Percentiles rank a stretch among this genome's conserved stretches.
phyloP scores from a whole-genome alignment of 140 eudicot species.

The Cichorium intybus region DNA sequence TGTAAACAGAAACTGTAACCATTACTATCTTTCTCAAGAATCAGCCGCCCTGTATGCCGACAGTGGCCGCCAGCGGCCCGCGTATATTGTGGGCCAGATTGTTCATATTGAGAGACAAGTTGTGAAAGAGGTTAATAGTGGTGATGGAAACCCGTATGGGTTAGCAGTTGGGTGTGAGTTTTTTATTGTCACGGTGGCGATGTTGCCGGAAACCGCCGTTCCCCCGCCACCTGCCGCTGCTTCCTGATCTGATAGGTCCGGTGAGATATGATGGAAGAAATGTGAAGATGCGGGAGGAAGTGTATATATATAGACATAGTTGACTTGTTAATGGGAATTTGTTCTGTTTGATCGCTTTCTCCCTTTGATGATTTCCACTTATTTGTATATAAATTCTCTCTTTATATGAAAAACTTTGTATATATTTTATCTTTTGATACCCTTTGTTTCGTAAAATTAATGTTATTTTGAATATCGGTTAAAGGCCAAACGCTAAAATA shows the following conservation, averaged over 20 bases:
- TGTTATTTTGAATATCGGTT: neutral
- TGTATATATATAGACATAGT: conserved; percentile 24
- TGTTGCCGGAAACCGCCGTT: conserved; percentile 67
- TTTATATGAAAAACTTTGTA: conserved; percentile 19
- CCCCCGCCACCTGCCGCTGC: conserved; percentile 49
- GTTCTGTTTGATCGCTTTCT: conserved; percentile 22
- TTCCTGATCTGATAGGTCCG: conserved; percentile 29
- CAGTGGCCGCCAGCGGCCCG: conserved; percentile 44
- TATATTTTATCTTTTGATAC: conserved; percentile 7
- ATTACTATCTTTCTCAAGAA: conserved; percentile 72
- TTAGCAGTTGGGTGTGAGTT: conserved; percentile 81
- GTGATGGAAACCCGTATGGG: conserved; percentile 63
- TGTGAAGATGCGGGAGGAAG: conserved; percentile 20
- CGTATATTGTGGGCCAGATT: conserved; percentile 70
- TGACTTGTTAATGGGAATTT: conserved; percentile 18
- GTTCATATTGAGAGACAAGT: conserved; percentile 74
- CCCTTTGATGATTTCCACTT: conserved; percentile 3
- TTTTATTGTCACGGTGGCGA: conserved; percentile 82
- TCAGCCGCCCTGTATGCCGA: conserved; percentile 74
- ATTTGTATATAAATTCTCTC: conserved; percentile 31
- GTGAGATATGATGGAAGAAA: conserved; percentile 36
- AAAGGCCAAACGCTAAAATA: neutral
- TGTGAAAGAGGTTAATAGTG: conserved; percentile 38
- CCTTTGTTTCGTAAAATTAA: neutral
- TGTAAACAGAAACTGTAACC: conserved; percentile 59